Base-by-base conservation (phyloP, 805 yeast genomes). In the Ogataea trehaloabstinens region DNA sequence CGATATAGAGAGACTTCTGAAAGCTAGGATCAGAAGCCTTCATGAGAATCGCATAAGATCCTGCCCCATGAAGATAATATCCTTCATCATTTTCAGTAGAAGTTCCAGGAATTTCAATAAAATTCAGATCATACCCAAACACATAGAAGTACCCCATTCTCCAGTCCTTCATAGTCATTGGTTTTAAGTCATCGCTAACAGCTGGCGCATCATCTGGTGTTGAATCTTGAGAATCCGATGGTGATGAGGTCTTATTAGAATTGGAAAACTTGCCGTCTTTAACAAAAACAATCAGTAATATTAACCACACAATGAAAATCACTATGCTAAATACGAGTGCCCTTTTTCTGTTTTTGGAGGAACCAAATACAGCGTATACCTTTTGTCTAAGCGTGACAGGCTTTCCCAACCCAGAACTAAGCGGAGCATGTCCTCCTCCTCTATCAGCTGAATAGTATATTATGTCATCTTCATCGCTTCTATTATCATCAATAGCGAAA, bases 41-140 rank as follows among this genome's bases (percentile, higher is more conserved):
- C 35, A 41, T 49, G 28, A 51, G 45, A 28, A 45, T 21, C 19
- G 41, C 41, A 2, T 38, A 31, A 5, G 44, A 17, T 6, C 51
- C 59, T 4, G 41, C 31, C 27, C 31, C 31, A 22, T 46, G 49
- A 1, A 63, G 2, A 36, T 71, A 71, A 15, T 66, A 52, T 2
- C 81, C 82, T 24, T 73, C 70, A 42, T 76, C 82, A 4, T 49
- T 49, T 6, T 53, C 55, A 18, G 55, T 4, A 58, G 62, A 10
- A 41, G 48, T 4, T 58, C 55, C 44, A 56, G 44, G 38, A 15
- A 41, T 40, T 13, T 56, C 51, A n/a, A 63, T 38, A 34, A 63
- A 60, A 7, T 48, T 28, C 54, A 40, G 41, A 21, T 41, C 38
- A 18, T 48, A 48, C 3, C 50, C 49, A 41, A 51, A 57, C 2